Evolutionary conservation across 2,329 filamentous ascomycete genomes (phyloP), one percentile per base, ranked within the genome.

Genomic region (Xylariaceae sp.): DNA sequence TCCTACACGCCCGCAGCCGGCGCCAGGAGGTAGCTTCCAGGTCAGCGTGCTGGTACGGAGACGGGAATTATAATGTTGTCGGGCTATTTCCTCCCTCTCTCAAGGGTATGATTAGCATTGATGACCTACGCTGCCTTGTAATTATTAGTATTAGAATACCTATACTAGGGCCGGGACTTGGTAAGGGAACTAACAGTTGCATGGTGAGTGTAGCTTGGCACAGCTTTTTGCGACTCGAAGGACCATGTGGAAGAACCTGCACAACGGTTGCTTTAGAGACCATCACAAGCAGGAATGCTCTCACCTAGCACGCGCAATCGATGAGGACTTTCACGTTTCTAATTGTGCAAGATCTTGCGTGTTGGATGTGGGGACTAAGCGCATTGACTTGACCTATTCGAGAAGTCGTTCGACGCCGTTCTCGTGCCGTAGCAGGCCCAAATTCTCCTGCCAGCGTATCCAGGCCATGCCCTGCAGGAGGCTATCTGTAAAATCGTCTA

Each of bases 401-500:
- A 63, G 11, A 29, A 67, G 60, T 45, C 55, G 19, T 30, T 53
- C 48, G 6, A 62, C 42, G 3, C 56, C 67, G 9, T 72, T 70
- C 32, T 68, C 50, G 9, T 61, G 58, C 3, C 68, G 53, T 1
- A 75, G 62, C 9, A 60, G 60, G 30, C 65, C 66, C 58, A 71
- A 73, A 62, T 87, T 87, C 62, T 76, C 72, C 65, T 90, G 82
- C 89, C 89, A 95, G 57, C 84, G 77, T 39, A 89, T 70, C 84
- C 87, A 92, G 2, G 88, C 85, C 55, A 89, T 76, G 2, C 84
- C 89, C 69, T 95, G 89, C 51, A 94, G 68, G 30, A 94, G 72
- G 67, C 85, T 88, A 72, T 95, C 89, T 0, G 89, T 87, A 48
- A 95, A 71, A 72, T 95, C 89, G 69, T 95, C 89, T 51, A 92